Base-by-base conservation (phyloP, 768 basidiomycete genomes). In the Trametes cingulata region DNA sequence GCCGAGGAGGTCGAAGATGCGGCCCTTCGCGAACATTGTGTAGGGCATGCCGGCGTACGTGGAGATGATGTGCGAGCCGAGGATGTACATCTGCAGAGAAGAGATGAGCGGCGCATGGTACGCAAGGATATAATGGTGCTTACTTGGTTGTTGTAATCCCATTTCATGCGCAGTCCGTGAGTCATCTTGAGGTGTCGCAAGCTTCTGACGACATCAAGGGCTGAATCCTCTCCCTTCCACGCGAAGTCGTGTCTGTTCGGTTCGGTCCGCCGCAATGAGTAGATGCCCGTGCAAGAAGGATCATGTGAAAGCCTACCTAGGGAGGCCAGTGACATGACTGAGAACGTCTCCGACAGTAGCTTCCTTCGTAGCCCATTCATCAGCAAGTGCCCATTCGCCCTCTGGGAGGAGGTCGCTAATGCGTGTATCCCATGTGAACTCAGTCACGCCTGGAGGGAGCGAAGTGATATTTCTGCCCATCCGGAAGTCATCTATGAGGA, bases 81-180 rank as follows among this genome's bases (percentile, higher is more conserved):
- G 60, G 51, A 73, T 71, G 58, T 72, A 80, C 77, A 80, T 78
- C 78, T 81, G 41, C 17, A 43, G 17, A 7, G 7, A 9, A 36
- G 17, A 22, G 48, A 19, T 13, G 24, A 20, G 15, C 48, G 13
- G 0, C 14, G 3, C 12, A 13, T 25, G 10, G 13, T n/a, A n/a
- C 17, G 22, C 24, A 50, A 14, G 3, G 45, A 20, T 2, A 14
- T n/a, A 15, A n/a, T 27, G 14, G 22, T 33, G 52, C 63, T 5
- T 43, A 74, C 78, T n/a, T 71, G 66, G 42, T 79, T 78, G 62
- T 71, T 77, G 62, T 80, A 80, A 2, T 68, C 69, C 63, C 68
- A 78, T 20, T 64, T 66, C 48, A 78, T 68, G 14, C 78, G 72
- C 6, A 78, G 67, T 59, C 75, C 78, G 46, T 67, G 70, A 0